Evolutionary conservation across 2,329 filamentous ascomycete genomes (phyloP).

Genomic region (Phaeosphaeriaceae sp.): DNA sequence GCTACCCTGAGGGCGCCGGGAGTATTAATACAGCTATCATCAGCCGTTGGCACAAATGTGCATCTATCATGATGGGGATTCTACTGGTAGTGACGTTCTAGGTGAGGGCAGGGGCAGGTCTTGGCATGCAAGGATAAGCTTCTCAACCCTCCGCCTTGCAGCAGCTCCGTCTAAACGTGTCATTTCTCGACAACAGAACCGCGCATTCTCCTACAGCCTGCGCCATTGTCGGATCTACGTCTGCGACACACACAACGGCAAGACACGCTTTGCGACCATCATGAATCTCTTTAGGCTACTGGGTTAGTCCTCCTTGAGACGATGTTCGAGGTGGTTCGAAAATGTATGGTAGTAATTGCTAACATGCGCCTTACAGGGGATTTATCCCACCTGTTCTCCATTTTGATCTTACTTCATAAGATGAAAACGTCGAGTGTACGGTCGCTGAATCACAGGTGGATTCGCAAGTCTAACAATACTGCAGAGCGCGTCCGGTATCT

Average conservation of each 20-base stretch:
- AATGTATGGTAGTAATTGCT: constrained; percentile 26
- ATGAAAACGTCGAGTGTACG: constrained; percentile 87
- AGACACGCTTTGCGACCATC: constrained; percentile 42
- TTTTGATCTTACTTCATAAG: constrained; percentile 94
- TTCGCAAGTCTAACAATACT: constrained; percentile 20
- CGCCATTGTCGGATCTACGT: constrained; percentile 22
- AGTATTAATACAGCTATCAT: not conserved
- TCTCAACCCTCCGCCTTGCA: constrained; percentile 25
- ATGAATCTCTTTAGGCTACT: constrained; percentile 76
- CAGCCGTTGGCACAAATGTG: not conserved
- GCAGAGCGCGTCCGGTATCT: constrained; percentile 95
- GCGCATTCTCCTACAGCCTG: constrained; percentile 8
- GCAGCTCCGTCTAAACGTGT: constrained; percentile 43
- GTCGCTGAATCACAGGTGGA: constrained; percentile 12
- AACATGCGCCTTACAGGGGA: constrained; percentile 67
- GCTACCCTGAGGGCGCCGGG: not conserved
- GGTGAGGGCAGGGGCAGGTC: constrained; percentile 22
- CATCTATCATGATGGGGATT: not conserved
- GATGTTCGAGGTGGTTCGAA: constrained; percentile 3
- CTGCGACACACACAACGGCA: constrained; percentile 22
- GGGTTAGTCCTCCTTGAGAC: constrained; percentile 56
- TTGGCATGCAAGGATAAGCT: constrained; percentile 44
- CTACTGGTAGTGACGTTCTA: constrained; percentile 22
- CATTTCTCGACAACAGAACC: constrained; percentile 32
- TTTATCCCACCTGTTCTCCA: constrained; percentile 92